phyloP scores from a whole-genome alignment of 371 early-diverging fungal genomes.

The Umbelopsis sp. region DNA sequence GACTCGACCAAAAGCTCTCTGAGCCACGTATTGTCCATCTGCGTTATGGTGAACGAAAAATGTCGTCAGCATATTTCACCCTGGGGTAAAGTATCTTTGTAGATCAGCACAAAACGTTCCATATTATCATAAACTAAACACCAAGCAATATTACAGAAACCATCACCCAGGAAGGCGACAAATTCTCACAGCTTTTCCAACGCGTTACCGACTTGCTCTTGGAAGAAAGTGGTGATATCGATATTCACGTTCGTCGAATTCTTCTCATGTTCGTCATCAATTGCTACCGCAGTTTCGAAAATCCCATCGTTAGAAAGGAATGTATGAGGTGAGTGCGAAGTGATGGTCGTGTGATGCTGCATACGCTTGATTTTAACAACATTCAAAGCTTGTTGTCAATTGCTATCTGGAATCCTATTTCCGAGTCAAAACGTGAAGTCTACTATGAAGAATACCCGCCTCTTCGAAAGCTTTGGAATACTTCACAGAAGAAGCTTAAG shows the following conservation, averaged over 20 bases:
- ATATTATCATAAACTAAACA: background rate
- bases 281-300: constrained; percentile 84
- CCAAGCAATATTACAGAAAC: constrained; percentile 35
- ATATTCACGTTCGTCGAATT: constrained; percentile 46
- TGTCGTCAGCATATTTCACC: constrained; percentile 64
- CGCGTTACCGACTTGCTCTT: constrained; percentile 53
- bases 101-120: background rate
- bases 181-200: constrained; percentile 64
- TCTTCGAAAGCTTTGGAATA: constrained; percentile 70
- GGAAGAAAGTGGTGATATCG: constrained; percentile 28
- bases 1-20: constrained; percentile 45
- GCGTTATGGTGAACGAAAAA: constrained; percentile 88
- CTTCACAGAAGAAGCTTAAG: constrained; percentile 53
- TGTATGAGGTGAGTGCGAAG: constrained; percentile 58
- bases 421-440: constrained; percentile 48
- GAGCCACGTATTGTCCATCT: constrained; percentile 74
- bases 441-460: constrained; percentile 63
- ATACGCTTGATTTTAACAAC: background rate
- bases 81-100: constrained; percentile 50
- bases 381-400: constrained; percentile 65
- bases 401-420: constrained; percentile 74
- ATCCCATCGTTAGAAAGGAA: constrained; percentile 70
- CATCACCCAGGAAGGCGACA: constrained; percentile 49
- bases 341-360: background rate
- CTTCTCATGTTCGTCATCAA: constrained; percentile 74